Conservation (phyloP, 2,329 filamentous ascomycete species). For the Aureobasidium pullulans region DNA sequence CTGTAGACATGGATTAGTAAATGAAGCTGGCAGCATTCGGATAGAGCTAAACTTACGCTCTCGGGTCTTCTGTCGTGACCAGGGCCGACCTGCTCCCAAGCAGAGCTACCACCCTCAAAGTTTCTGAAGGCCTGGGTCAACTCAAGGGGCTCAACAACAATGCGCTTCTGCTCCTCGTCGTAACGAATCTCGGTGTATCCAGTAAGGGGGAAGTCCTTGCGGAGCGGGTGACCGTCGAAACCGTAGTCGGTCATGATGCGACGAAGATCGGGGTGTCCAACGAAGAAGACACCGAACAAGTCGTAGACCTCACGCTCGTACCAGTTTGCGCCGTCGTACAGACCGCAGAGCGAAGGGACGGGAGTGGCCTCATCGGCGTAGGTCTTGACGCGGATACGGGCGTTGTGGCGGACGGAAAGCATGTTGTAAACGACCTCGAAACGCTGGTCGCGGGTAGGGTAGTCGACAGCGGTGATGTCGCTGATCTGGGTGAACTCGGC, state of each 20-base stretch:
- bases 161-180: constrained; percentile 99
- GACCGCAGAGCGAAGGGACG: constrained; percentile 74
- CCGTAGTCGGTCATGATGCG: constrained; percentile 99
- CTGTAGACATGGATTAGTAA: constrained; percentile 27
- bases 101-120: constrained; percentile 66
- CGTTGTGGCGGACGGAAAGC: constrained; percentile 91
- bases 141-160: constrained; percentile 95
- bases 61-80: constrained; percentile 77
- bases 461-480: constrained; percentile 91
- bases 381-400: constrained; percentile 94
- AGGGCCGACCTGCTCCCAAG: constrained; percentile 61
- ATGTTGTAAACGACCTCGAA: constrained; percentile 99
- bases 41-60: constrained; percentile 35
- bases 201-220: constrained; percentile 96
- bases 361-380: constrained; percentile 95
- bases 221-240: constrained; percentile 92
- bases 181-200: constrained; percentile 98
- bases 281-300: constrained; percentile 94
- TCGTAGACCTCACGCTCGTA: constrained; percentile 98
- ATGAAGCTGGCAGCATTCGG: not conserved
- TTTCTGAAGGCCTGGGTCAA: constrained; percentile 98
- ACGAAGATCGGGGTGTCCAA: constrained; percentile 87
- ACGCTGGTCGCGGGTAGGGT: constrained; percentile 86
- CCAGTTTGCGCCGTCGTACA: constrained; percentile 97
- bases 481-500: constrained; percentile 93